These are phyloP conservation scores for Globisporangium perplexum DNA, from an alignment of 352 stramenopile species.

Conservation along the genomic window DNA sequence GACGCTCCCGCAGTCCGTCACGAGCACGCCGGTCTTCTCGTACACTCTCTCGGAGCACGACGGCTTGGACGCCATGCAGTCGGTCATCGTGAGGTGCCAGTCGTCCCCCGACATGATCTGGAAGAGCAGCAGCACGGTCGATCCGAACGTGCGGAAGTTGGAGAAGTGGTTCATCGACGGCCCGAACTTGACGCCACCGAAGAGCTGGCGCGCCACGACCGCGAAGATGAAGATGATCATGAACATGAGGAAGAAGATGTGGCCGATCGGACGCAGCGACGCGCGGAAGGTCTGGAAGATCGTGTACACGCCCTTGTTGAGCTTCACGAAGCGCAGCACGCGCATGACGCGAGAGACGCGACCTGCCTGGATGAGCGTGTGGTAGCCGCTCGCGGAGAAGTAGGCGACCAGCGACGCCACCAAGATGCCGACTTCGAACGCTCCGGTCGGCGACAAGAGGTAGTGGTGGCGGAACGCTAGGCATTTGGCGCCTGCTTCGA, in stretches of 20 bases:
- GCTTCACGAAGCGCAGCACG: constrained; percentile 65
- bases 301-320: constrained; percentile 65
- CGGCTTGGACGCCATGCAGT: constrained; percentile 56
- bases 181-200: constrained; percentile 54
- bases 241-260: constrained; percentile 81
- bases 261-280: constrained; percentile 51
- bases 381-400: constrained; percentile 53
- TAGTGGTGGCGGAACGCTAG: constrained; percentile 63
- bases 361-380: constrained; percentile 61
- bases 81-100: constrained; percentile 79
- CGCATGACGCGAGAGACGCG: constrained; percentile 75
- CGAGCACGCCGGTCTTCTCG: constrained; percentile 21
- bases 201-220: constrained; percentile 66
- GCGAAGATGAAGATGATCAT: constrained; percentile 84
- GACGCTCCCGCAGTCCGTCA: constrained; percentile 60
- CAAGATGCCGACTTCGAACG: constrained; percentile 65
- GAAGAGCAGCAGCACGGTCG: constrained; percentile 61
- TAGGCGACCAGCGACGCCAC: constrained; percentile 58
- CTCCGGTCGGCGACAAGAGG: constrained; percentile 38
- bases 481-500: constrained; percentile 50
- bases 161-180: constrained; percentile 58
- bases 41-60: constrained; percentile 49
- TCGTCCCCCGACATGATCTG: constrained; percentile 82
- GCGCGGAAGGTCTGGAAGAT: constrained; percentile 77
- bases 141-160: constrained; percentile 66